Evolutionary conservation across 2,329 filamentous ascomycete genomes (phyloP).

Genomic region (Aspergillus pseudoterreus): DNA sequence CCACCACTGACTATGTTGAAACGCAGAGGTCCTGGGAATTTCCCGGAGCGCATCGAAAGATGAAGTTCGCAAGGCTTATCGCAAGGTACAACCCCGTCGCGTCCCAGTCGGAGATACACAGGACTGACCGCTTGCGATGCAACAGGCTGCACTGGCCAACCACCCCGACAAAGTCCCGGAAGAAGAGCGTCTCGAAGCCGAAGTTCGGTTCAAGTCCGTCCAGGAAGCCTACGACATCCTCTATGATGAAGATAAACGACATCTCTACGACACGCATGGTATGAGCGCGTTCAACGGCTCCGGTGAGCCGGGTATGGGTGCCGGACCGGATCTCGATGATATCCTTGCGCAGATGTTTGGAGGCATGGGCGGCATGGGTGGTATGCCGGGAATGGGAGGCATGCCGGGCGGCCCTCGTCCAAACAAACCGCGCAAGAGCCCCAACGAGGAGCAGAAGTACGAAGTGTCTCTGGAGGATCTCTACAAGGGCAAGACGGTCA

Average conservation of each 20-base stretch:
- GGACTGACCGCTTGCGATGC: neutral
- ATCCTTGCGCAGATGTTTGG: constrained; percentile 90
- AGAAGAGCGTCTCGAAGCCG: constrained; percentile 76
- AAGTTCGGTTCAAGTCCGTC: constrained; percentile 87
- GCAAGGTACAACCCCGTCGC: constrained; percentile 63
- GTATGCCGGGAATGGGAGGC: constrained; percentile 46
- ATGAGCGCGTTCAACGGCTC: constrained; percentile 91
- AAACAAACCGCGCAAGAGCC: constrained; percentile 58
- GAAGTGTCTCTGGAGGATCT: constrained; percentile 88
- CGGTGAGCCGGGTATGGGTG: constrained; percentile 61
- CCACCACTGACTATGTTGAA: constrained; percentile 5
- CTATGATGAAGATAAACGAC: constrained; percentile 87
- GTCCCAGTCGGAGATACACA: neutral
- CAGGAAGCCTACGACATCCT: constrained; percentile 98
- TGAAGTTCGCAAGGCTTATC: constrained; percentile 93
- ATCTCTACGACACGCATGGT: constrained; percentile 88
- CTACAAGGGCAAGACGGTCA: constrained; percentile 97
- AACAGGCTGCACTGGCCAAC: constrained; percentile 74
- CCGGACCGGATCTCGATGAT: constrained; percentile 74
- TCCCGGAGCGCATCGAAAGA: constrained; percentile 67
- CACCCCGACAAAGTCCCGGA: constrained; percentile 96
- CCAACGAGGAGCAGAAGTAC: constrained; percentile 85
- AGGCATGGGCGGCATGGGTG: constrained; percentile 49
- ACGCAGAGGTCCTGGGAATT: constrained; percentile 73
- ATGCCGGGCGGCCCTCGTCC: constrained; percentile 43